Evolutionary conservation across 2,329 filamentous ascomycete genomes (phyloP), one percentile per base, ranked within the genome.

Genomic region (Plenodomus lindquistii): DNA sequence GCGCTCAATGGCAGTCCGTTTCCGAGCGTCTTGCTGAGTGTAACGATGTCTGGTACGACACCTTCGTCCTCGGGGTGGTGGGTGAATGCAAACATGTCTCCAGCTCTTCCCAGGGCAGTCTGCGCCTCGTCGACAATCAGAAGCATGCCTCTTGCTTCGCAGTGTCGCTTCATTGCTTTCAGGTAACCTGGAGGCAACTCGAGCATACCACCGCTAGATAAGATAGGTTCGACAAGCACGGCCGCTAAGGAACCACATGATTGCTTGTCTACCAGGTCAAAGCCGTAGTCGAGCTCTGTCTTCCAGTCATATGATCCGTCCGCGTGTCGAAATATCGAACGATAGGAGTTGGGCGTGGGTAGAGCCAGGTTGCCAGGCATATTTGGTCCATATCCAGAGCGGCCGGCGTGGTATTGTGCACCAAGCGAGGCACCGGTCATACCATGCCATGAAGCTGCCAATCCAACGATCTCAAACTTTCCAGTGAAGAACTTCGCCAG

Each of bases 281-380:
- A 87, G 4, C 82, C 83, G 56, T 81, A 87, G 10, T 84, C 77
- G 13, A 88, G 70, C 62, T 88, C 85, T 0, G 81, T 79, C 55
- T 84, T 75, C 85, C 85, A 88, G 62, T 88, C 84, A 53, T 88
- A 83, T 0, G 77, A 77, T 1, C 83, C 83, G 52, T 87, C 83
- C 0, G 78, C 18, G 29, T 79, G 77, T 9, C 81, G 77, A 65
- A 88, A 88, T 0, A 79, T 74, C 0, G 84, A 86, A 3, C 84
- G 79, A 60, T 86, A 87, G 0, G 79, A 75, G 55, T 86, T 81
- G 0, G 84, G 84, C 0, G 81, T 76, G 0, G 84, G 84, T 29
- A 87, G 77, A 1, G 76, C 76, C 3, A 84, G 73, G 47, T 81
- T 78, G 0, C 85, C 84, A 0, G 81, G 82, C 70, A 84, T 62